Evolutionary conservation across 192 early-diverging fungal genomes (phyloP), one percentile per base, ranked within the genome.

Genomic region (Geranomyces variabilis): DNA sequence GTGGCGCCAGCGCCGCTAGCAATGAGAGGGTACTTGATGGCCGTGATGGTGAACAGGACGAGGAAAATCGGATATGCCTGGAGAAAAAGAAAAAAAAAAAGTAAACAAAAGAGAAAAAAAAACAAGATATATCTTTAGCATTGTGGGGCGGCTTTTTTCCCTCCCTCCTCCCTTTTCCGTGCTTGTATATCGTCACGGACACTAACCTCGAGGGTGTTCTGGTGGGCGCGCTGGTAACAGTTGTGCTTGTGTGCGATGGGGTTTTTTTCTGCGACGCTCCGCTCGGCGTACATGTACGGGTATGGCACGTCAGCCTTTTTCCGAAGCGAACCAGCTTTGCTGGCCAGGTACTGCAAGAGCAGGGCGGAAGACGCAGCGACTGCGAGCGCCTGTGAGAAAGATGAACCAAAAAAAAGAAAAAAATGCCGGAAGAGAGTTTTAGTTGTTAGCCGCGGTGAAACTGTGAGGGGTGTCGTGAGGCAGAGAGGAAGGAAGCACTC

Each of bases 181-280:
- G n/a, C n/a, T n/a, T n/a, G n/a, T n/a, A n/a, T n/a, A n/a, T n/a
- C n/a, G n/a, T n/a, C n/a, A n/a, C n/a, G n/a, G n/a, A 41, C 36
- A 10, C 74, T 41, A 3, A 41, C 36, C 36, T 93, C 92, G 9
- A 92, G 76, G 19, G 84, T 86, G 84, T 92, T 92, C 63, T 91
- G 83, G 67, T 84, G 83, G 30, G 76, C 83, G 48, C 83, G 71
- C 66, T 84, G 80, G 57, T 58, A 56, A 51, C 91, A 93, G 85
- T 93, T 93, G 81, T 91, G 92, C 30, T 87, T 53, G 68, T 81
- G 68, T 75, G 91, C 91, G 69, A 84, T 86, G 44, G 75, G 73
- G 73, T 89, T 85, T 73, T 85, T 79, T 49, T 87, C 81, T 34
- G 84, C 84, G 59, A 88, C 90, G n/a, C 59, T 55, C n/a, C 74